A percentile compares a stretch with the other conserved stretches of the same genome.
Conservation (phyloP, 192 early-diverging fungal genomes). For the Linnemannia exigua region DNA sequence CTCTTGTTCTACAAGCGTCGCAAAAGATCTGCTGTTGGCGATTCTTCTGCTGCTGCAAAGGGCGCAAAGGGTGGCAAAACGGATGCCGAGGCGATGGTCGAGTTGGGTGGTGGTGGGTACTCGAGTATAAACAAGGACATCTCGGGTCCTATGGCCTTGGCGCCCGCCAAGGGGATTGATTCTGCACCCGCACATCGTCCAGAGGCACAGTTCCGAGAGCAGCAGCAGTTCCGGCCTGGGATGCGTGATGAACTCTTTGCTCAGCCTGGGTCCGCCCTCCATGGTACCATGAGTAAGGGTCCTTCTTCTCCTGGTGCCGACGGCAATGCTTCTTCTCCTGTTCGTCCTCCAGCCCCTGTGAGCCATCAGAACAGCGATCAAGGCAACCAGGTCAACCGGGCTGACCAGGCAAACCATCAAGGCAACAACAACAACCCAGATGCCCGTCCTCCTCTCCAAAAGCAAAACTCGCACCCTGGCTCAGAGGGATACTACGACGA, state of each 20-base stretch:
- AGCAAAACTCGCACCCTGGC: background rate
- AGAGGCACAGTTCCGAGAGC: conserved; percentile 50
- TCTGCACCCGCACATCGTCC: conserved; percentile 27
- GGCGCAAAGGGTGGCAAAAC: background rate
- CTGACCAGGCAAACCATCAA: background rate
- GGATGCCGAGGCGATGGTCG: background rate
- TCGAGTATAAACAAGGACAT: conserved; percentile 9
- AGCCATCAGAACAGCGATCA: background rate
- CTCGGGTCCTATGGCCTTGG: conserved; percentile 47
- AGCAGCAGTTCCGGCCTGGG: conserved; percentile 46
- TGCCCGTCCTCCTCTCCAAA: background rate
- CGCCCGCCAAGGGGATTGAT: conserved; percentile 29
- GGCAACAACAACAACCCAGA: background rate
- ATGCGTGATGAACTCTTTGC: conserved; percentile 56
- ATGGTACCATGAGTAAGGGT: conserved; percentile 1
- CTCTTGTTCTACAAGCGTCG: conserved; percentile 43
- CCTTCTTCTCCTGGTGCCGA: background rate
- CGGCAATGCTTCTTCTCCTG: background rate
- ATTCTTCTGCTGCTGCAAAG: background rate
- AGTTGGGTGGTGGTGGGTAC: background rate
- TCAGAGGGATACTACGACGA: conserved; percentile 26
- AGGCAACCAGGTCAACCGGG: background rate
- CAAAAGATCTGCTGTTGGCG: conserved; percentile 26
- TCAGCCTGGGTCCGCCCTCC: conserved; percentile 15
- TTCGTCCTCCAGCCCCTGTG: background rate